Base-by-base conservation (phyloP, 2,329 filamentous ascomycete species). In the Rasamsonia emersonii region DNA sequence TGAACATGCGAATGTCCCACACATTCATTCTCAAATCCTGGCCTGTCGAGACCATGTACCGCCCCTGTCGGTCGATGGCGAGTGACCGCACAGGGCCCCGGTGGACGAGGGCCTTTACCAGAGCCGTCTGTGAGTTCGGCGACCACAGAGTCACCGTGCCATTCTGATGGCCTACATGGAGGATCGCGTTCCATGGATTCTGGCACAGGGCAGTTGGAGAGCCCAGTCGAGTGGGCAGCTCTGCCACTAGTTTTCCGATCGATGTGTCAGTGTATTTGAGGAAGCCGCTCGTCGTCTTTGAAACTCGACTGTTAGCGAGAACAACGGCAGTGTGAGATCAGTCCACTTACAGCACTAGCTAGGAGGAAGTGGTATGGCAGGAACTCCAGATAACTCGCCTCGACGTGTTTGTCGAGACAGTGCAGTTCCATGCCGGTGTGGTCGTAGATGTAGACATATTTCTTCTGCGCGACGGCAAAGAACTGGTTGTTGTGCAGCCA, bases 401-500 rank as follows among this genome's bases (percentile, higher is more conserved):
- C 91, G 40, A 84, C 75, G 55, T 94, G 89, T 57, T 91, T 91
- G 59, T 79, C 79, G 51, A 98, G 64, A 54, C 84, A 88, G 58
- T 98, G 91, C 33, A 98, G 65, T 63, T 98, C 91, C 13, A 95
- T 83, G 31, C 91, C 91, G 35, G 84, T 75, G 36, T 77, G 71
- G 51, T 95, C 91, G 65, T 98, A 98, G 43, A 98, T 95, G 64
- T 94, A 98, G 42, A 91, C 84, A 46, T 91, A 82, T 62, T 89
- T 91, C 69, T 94, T 95, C 62, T 98, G 89, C 26, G 91, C 86
- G 9, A 94, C 86, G 0, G 89, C 89, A 61, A 96, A 95, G 61
- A 77, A 64, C 54, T 94, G 86, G 57, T 91, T 88, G 56, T 94
- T 94, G 63, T 95, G 86, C 48, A 96, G 70, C 83, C 86, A 98